Conservation (phyloP, 495 filamentous ascomycete genomes). For the Ramalina intermedia region DNA sequence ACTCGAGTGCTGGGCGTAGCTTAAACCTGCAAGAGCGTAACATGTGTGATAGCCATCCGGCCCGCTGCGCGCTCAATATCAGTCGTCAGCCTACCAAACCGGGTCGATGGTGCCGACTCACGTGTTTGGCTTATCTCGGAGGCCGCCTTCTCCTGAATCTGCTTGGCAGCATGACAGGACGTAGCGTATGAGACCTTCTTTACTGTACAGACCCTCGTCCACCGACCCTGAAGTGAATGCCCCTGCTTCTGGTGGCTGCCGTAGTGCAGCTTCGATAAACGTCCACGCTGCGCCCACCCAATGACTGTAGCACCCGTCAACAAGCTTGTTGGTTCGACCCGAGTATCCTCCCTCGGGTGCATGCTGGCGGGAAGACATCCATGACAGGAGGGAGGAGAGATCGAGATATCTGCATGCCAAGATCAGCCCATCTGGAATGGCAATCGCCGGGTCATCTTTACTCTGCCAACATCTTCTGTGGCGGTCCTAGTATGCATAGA, state of each 20-base stretch:
- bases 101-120: constrained; percentile 30
- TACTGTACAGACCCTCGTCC: constrained; percentile 50
- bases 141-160: constrained; percentile 45
- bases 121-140: constrained; percentile 90
- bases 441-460: constrained; percentile 19
- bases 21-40: constrained; percentile 79
- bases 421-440: not conserved
- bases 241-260: constrained; percentile 26
- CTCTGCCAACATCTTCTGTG: constrained; percentile 52
- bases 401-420: constrained; percentile 50
- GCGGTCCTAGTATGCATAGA: constrained; percentile 67
- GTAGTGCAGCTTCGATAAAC: constrained; percentile 66
- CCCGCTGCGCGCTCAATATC: constrained; percentile 30
- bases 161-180: constrained; percentile 80
- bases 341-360: constrained; percentile 83
- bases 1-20: constrained; percentile 64
- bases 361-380: constrained; percentile 82
- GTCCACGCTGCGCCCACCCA: constrained; percentile 96
- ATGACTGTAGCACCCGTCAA: constrained; percentile 94
- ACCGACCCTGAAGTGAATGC: constrained; percentile 1
- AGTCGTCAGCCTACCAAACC: not conserved
- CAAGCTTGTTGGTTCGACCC: constrained; percentile 93
- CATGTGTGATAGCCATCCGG: constrained; percentile 85
- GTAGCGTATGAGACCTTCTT: constrained; percentile 74
- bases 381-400: constrained; percentile 59